Evolutionary conservation across 1,284 basidiomycete genomes (phyloP).

Genomic region (Leucoagaricus sp.): DNA sequence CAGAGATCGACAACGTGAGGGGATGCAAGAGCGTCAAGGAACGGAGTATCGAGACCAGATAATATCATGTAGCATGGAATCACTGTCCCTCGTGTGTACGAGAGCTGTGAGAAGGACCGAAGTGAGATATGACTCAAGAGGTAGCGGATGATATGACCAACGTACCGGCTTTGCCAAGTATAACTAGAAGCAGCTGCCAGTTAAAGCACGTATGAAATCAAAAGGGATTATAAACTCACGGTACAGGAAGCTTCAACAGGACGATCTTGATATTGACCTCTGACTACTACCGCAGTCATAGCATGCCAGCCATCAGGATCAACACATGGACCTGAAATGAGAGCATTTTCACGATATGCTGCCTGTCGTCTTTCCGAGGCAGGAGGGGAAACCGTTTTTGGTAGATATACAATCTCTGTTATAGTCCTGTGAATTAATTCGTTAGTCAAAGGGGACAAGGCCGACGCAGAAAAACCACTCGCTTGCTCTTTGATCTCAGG

Average conservation of each 20-base stretch:
- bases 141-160: not conserved
- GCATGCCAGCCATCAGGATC: conserved; percentile 2
- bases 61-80: conserved; percentile 39
- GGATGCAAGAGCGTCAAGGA: conserved; percentile 36
- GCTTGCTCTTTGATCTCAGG: not conserved
- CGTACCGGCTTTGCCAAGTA: conserved; percentile 22
- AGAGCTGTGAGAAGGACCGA: conserved; percentile 30
- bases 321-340: not conserved
- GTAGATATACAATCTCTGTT: conserved; percentile 18
- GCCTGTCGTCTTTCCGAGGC: conserved; percentile 2
- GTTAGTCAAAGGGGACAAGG: conserved; percentile 16
- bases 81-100: conserved; percentile 41
- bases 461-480: not conserved
- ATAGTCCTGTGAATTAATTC: conserved; percentile 24
- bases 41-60: conserved; percentile 31
- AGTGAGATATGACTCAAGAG: not conserved
- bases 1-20: conserved; percentile 31
- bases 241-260: not conserved
- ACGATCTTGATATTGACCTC: not conserved
- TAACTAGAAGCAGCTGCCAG: not conserved
- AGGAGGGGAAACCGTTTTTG: not conserved
- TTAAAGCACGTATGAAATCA: not conserved
- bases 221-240: not conserved
- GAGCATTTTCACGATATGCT: not conserved
- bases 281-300: not conserved